Evolutionary conservation across 352 stramenopile species (phyloP), one percentile per base, ranked within the genome.

Genomic region (Globisporangium okanoganense): DNA sequence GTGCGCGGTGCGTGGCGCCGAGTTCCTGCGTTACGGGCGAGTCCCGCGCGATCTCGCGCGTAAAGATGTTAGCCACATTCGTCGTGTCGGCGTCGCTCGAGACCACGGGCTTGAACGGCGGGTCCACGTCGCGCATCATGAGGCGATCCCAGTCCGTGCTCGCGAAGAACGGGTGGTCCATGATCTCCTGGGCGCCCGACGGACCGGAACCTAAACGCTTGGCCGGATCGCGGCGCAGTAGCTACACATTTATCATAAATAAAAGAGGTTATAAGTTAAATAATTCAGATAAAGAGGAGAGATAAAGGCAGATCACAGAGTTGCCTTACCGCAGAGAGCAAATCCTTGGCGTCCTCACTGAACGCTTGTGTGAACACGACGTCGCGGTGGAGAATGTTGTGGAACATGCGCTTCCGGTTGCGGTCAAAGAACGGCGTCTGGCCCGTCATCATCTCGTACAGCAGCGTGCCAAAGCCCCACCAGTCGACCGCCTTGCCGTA

Each of bases 381-480:
- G 51, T 95, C 86, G 18, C 86, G 84, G 69, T 95, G 86, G 35
- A 95, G 64, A 64, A 98, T 98, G 64, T 96, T 97, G 73, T 96
- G 84, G 74, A 97, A 98, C 93, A 98, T 98, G 57, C 87, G 77
- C 71, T 98, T 98, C 10, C 92, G 74, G 72, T 98, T 98, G 50
- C 94, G 92, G 68, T 98, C 94, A 60, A 97, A 98, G 72, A 98
- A 98, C 10, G 94, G 94, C 13, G 93, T 97, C 79, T 83, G 71
- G 22, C 94, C 92, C 9, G 89, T 92, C 74, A 98, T 96, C 89
- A 98, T 98, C 79, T 98, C 94, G 75, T 97, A 98, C 51, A 97
- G 74, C 41, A 98, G 75, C 20, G 83, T 97, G 22, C 93, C 93
- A 64, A 98, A 97, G 35, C 85, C 86, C 93, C 93, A 98, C 91